Percentiles rank a stretch among this genome's conserved stretches.
Conservation (phyloP, 345 rosid species). For the Sapria himalayana region DNA sequence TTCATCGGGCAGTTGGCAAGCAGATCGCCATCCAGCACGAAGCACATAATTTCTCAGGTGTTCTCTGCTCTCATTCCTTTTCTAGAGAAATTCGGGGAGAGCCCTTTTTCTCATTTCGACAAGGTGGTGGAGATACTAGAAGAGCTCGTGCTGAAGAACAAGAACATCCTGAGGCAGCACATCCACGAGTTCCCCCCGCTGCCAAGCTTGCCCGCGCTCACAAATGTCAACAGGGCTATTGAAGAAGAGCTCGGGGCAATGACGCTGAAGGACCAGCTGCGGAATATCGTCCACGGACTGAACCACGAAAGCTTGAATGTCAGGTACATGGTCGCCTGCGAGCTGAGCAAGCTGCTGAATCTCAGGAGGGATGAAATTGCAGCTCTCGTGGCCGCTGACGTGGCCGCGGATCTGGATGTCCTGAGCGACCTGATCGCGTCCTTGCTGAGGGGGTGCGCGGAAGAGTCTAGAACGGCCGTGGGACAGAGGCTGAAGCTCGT, state of each 20-base stretch:
- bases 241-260: constrained; percentile 80
- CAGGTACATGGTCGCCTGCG: constrained; percentile 88
- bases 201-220: constrained; percentile 56
- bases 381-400: constrained; percentile 55
- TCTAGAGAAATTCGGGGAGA: constrained; percentile 56
- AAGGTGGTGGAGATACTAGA: constrained; percentile 67
- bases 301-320: constrained; percentile 92
- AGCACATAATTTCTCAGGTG: constrained; percentile 77
- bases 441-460: constrained; percentile 83
- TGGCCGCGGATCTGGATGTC: constrained; percentile 55
- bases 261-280: constrained; percentile 72
- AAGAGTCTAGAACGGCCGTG: constrained; percentile 81
- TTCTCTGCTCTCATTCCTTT: constrained; percentile 90
- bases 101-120: constrained; percentile 23
- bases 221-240: constrained; percentile 70
- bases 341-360: constrained; percentile 69
- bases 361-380: constrained; percentile 50
- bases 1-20: constrained; percentile 54
- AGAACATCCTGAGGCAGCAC: constrained; percentile 57
- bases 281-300: constrained; percentile 56
- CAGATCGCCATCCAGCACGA: constrained; percentile 66
- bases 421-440: constrained; percentile 68
- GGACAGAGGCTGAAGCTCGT: constrained; percentile 81
- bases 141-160: constrained; percentile 75
- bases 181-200: constrained; percentile 76